A percentile compares a stretch with the other conserved stretches of the same genome.
phyloP scores from a whole-genome alignment of 352 stramenopile genomes.

The Pythium pectinolyticum region DNA sequence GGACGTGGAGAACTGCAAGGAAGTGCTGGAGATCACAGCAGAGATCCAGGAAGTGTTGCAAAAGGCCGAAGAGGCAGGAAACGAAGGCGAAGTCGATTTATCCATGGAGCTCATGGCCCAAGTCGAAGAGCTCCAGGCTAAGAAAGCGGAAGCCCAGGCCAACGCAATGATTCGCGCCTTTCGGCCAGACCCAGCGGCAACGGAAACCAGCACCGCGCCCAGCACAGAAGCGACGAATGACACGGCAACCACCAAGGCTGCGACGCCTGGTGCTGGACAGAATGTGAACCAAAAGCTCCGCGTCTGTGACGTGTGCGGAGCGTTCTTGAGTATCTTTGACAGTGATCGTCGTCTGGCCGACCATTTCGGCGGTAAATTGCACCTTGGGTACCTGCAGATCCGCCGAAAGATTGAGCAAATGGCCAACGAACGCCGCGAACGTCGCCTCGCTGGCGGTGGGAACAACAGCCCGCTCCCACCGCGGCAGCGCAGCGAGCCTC shows the following conservation, averaged over 20 bases:
- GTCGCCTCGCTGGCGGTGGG: constrained; percentile 13
- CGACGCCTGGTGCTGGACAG: constrained; percentile 14
- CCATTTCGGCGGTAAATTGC: constrained; percentile 90
- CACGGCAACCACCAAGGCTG: not conserved
- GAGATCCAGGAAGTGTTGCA: constrained; percentile 68
- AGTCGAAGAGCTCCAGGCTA: constrained; percentile 63
- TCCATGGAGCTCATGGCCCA: constrained; percentile 64
- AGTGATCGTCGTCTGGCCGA: constrained; percentile 87
- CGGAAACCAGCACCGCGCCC: not conserved
- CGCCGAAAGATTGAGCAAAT: constrained; percentile 83
- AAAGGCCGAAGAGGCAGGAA: constrained; percentile 62
- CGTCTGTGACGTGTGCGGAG: constrained; percentile 90
- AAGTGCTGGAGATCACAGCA: constrained; percentile 69
- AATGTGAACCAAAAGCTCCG: constrained; percentile 83
- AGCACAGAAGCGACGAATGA: not conserved
- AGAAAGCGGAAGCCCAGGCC: constrained; percentile 45
- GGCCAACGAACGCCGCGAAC: constrained; percentile 35
- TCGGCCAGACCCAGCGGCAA: constrained; percentile 15
- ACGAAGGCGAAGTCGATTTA: constrained; percentile 55
- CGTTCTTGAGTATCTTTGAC: constrained; percentile 92
- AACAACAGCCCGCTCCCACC: constrained; percentile 2
- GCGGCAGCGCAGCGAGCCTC: constrained; percentile 6
- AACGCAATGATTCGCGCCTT: constrained; percentile 47
- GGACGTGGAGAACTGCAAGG: constrained; percentile 55
- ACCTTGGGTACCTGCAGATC: constrained; percentile 90